Evolutionary conservation across 2,329 filamentous ascomycete genomes (phyloP).

Genomic region (Raffaelea ambrosiae): DNA sequence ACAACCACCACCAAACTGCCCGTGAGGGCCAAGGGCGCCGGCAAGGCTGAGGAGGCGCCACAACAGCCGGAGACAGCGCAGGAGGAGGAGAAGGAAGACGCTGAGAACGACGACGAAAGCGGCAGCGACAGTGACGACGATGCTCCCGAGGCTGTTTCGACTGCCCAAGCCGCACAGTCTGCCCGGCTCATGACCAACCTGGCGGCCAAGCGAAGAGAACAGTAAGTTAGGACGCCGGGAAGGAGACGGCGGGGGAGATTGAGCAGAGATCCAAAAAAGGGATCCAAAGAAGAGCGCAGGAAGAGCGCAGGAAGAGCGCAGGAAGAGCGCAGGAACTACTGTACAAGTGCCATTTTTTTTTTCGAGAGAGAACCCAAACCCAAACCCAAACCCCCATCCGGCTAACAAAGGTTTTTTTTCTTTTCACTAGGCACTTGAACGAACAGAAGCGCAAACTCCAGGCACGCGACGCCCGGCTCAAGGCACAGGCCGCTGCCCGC

Average conservation of each 20-base stretch:
- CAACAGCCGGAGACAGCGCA: constrained; percentile 13
- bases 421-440: constrained; percentile 34
- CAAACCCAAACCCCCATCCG: too few species aligned
- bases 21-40: constrained; percentile 6
- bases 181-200: constrained; percentile 36
- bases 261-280: not conserved
- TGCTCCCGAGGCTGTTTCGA: constrained; percentile 51
- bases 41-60: not conserved
- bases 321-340: too few species aligned
- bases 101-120: constrained; percentile 21
- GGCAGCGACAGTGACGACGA: constrained; percentile 42
- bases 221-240: constrained; percentile 28
- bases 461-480: constrained; percentile 44
- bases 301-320: too few species aligned
- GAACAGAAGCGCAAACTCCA: constrained; percentile 46
- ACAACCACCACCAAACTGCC: constrained; percentile 7
- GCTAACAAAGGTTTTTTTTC: not conserved
- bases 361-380: too few species aligned
- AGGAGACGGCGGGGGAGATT: not conserved
- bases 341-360: too few species aligned
- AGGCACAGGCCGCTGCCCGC: constrained; percentile 44
- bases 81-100: constrained; percentile 7
- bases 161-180: constrained; percentile 36
- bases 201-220: constrained; percentile 39
- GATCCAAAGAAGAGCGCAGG: too few species aligned